Evolutionary conservation across 148 eudicot genomes (phyloP).

Genomic region (Cornus suecica): DNA sequence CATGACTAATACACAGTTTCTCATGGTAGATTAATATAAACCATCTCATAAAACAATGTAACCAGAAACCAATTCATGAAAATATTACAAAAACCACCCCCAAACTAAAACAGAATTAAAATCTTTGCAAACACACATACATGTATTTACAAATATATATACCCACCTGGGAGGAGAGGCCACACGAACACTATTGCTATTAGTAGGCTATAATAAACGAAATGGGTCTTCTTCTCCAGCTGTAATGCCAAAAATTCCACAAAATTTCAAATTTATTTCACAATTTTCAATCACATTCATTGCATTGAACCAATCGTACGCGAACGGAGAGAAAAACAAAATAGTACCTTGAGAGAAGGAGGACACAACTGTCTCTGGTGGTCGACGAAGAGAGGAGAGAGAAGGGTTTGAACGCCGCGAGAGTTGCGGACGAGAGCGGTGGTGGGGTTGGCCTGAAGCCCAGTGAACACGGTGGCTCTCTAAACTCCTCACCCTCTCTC

Average conservation of each 20-base stretch:
- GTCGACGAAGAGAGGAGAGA: slow-evolving; percentile 16
- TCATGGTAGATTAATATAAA: no score
- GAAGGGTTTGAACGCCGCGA: slow-evolving; percentile 3
- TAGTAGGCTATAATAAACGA: neutral
- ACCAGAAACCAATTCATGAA: no score
- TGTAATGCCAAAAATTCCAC: slow-evolving; percentile 6
- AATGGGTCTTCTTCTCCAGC: slow-evolving; percentile 23
- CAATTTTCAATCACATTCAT: neutral
- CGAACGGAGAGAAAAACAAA: neutral
- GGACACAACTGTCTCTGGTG: neutral
- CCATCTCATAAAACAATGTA: no score
- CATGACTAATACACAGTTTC: no score
- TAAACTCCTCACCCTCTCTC: slow-evolving; percentile 16
- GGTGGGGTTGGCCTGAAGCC: slow-evolving; percentile 2
- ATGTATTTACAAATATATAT: no score
- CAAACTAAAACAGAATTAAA: neutral
- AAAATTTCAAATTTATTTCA: neutral
- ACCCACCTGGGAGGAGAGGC: slow-evolving; percentile 23
- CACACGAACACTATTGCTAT: slow-evolving; percentile 7
- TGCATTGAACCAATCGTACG: neutral
- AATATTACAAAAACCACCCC: neutral
- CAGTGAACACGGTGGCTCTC: slow-evolving; percentile 16
- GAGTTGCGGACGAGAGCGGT: slow-evolving; percentile 12
- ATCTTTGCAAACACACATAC: neutral
- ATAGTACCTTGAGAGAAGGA: slow-evolving; percentile 35